phyloP scores from a whole-genome alignment of 192 early-diverging fungal genomes.

The Coemansia sp. region DNA sequence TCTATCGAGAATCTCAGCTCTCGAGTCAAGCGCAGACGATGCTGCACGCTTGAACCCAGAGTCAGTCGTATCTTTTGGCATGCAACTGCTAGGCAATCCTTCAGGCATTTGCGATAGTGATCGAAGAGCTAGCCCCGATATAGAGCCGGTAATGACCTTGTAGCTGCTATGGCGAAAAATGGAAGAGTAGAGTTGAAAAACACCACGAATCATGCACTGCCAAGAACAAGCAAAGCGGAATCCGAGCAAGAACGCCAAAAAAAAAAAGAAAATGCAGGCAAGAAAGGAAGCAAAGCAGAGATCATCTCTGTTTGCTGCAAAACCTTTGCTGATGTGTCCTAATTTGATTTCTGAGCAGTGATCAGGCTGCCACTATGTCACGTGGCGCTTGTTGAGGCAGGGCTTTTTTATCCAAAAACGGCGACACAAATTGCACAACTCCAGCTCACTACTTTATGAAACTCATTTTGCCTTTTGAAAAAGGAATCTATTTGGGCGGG shows the following conservation, averaged over 20 bases:
- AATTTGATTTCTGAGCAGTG: background rate
- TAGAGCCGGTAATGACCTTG: background rate
- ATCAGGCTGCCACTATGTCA: background rate
- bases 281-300: background rate
- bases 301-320: background rate
- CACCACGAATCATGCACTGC: background rate
- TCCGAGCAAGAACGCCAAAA: background rate
- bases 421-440: too few relatives aligned
- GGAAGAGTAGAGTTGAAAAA: background rate
- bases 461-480: background rate
- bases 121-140: background rate
- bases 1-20: too few relatives aligned
- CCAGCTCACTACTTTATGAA: too few relatives aligned
- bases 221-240: background rate
- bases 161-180: background rate
- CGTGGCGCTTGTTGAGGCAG: background rate
- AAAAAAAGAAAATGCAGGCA: background rate
- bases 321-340: background rate
- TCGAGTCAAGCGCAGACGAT: background rate
- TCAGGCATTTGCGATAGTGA: background rate
- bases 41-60: slow-evolving; percentile 2
- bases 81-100: background rate
- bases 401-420: too few relatives aligned
- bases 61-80: background rate
- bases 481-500: background rate